Conservation (phyloP, 495 filamentous ascomycete genomes). For the Aspergillus taichungensis region DNA sequence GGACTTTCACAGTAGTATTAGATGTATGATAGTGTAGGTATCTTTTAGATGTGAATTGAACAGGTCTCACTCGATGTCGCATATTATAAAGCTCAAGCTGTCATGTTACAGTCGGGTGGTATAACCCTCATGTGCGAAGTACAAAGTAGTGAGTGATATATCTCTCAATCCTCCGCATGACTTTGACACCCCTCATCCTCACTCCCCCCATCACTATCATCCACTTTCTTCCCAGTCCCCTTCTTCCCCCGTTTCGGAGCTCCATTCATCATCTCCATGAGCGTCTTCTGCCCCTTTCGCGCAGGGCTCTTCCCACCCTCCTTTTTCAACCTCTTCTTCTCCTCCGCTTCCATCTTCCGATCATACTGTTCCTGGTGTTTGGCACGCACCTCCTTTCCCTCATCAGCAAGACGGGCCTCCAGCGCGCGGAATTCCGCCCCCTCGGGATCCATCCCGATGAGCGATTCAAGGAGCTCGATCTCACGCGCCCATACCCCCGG, state of each 20-base stretch:
- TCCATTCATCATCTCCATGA: constrained; percentile 34
- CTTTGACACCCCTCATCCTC: constrained; percentile 17
- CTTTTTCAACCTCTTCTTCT: constrained; percentile 42
- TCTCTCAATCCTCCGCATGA: constrained; percentile 1
- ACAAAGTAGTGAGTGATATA: too few relatives aligned
- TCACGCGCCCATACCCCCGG: constrained; percentile 73
- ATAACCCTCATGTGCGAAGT: too few relatives aligned
- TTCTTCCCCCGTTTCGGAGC: constrained; percentile 3
- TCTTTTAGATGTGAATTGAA: too few relatives aligned
- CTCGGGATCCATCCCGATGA: constrained; percentile 75
- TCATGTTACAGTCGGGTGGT: too few relatives aligned
- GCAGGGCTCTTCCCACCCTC: constrained; percentile 7
- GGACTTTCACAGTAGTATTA: too few relatives aligned
- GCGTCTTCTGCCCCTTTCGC: constrained; percentile 33
- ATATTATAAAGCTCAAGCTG: too few relatives aligned
- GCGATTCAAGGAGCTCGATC: constrained; percentile 79
- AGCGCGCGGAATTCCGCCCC: constrained; percentile 56
- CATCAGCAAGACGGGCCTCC: constrained; percentile 54
- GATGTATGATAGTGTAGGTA: too few relatives aligned
- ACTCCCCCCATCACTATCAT: constrained; percentile 3
- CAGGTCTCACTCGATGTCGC: too few relatives aligned
- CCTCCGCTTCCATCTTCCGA: constrained; percentile 53
- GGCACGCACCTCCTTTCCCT: constrained; percentile 59
- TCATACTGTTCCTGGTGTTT: constrained; percentile 71
- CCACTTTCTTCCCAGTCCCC: constrained; percentile 2